phyloP scores from a whole-genome alignment of 352 stramenopile species.

The Globisporangium yorkense region DNA sequence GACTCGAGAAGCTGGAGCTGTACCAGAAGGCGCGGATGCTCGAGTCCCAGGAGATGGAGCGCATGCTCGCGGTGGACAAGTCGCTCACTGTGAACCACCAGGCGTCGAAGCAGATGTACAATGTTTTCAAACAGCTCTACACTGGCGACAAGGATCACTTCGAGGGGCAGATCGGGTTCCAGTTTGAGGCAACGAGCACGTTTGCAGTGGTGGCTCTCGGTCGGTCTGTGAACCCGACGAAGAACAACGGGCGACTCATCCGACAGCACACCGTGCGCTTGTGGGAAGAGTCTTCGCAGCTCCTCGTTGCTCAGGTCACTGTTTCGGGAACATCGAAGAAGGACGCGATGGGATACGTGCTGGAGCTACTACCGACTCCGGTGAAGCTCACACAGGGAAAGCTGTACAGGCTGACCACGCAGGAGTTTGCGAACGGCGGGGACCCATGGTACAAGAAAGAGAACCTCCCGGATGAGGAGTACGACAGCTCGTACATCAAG shows the following conservation, averaged over 20 bases:
- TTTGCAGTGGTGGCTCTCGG: conserved; percentile 81
- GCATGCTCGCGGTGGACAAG: conserved; percentile 41
- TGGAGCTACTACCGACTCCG: conserved; percentile 47
- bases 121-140: conserved; percentile 86
- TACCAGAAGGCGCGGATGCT: conserved; percentile 51
- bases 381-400: conserved; percentile 75
- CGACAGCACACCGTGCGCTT: conserved; percentile 72
- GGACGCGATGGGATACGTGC: conserved; percentile 68
- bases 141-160: conserved; percentile 88
- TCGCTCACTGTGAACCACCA: conserved; percentile 37
- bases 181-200: conserved; percentile 81
- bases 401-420: conserved; percentile 80
- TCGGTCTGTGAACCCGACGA: conserved; percentile 64
- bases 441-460: conserved; percentile 90
- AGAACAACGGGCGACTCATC: conserved; percentile 57
- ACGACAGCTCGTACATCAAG: conserved; percentile 82
- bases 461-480: conserved; percentile 82
- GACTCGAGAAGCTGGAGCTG: conserved; percentile 57
- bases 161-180: conserved; percentile 85
- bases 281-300: conserved; percentile 79
- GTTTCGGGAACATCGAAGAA: conserved; percentile 62
- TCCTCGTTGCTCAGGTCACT: conserved; percentile 54
- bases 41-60: conserved; percentile 62
- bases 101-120: conserved; percentile 72
- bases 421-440: conserved; percentile 83